Conservation (phyloP, 2,329 filamentous ascomycete species). For the Phialophora macrospora region DNA sequence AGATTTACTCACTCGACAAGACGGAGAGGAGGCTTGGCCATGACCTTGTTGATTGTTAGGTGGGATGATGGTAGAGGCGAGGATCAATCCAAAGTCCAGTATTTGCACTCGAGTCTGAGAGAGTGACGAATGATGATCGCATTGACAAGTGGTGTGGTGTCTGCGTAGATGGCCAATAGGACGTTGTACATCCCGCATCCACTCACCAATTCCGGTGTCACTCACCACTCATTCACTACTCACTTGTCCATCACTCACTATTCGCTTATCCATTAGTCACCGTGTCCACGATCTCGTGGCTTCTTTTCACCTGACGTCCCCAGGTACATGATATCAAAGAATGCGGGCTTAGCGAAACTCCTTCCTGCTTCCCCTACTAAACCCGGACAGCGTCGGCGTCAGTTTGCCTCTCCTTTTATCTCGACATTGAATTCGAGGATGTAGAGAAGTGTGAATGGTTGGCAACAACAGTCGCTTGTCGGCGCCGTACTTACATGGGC, state of each 20-base stretch:
- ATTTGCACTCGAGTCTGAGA: not conserved
- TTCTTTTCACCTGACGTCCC: too few species aligned
- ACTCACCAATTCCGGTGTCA: not conserved
- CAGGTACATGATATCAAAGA: too few species aligned
- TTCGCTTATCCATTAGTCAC: not conserved
- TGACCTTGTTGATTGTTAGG: not conserved
- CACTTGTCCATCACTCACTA: too few species aligned
- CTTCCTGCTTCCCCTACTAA: not conserved
- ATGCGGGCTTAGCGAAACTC: not conserved
- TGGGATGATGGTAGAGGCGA: not conserved
- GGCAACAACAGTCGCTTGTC: not conserved
- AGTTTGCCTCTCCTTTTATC: not conserved
- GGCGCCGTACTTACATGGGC: too few species aligned
- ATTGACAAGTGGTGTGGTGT: not conserved
- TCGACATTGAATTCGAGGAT: not conserved
- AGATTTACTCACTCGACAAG: not conserved
- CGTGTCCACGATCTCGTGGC: too few species aligned
- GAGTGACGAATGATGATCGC: not conserved
- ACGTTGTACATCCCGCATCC: not conserved
- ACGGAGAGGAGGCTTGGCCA: not conserved
- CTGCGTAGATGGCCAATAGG: not conserved
- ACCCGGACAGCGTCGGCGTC: not conserved
- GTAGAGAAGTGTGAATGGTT: not conserved
- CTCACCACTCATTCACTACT: not conserved
- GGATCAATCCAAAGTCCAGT: not conserved